These are phyloP conservation scores for Apostasia ramifera DNA, from an alignment of 106 monocot genomes.

Conservation along the genomic window DNA sequence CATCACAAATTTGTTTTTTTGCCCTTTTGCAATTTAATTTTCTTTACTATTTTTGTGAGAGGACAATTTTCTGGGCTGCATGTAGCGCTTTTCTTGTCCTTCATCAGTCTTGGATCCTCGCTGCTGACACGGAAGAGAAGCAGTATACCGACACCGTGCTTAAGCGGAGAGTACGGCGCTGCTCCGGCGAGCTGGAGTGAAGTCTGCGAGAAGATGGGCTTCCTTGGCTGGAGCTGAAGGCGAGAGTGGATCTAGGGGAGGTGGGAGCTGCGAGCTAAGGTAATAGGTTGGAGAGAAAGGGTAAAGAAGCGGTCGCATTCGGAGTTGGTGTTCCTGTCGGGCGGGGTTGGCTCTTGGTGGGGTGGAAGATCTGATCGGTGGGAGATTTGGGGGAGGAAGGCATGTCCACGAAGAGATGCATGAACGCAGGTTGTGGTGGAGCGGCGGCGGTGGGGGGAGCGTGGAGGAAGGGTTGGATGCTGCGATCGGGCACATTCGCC, in stretches of 20 bases:
- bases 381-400: background rate
- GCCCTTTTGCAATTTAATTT: too few relatives aligned
- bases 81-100: background rate
- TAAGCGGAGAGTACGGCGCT: background rate
- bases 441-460: constrained; percentile 36
- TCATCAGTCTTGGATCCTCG: background rate
- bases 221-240: background rate
- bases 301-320: too few relatives aligned
- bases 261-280: background rate
- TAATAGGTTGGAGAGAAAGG: background rate
- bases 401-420: constrained; percentile 54
- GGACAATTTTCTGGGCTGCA: background rate
- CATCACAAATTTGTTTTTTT: background rate
- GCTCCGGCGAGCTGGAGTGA: background rate
- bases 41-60: background rate
- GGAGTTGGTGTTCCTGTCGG: background rate
- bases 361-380: constrained; percentile 5
- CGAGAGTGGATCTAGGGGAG: background rate
- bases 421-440: constrained; percentile 56
- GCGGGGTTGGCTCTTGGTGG: background rate
- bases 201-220: background rate
- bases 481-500: constrained; percentile 82
- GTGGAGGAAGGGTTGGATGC: constrained; percentile 74
- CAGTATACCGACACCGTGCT: background rate
- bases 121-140: background rate